Evolutionary conservation across 2,329 filamentous ascomycete species (phyloP).

Genomic region (Penicillium sp.): DNA sequence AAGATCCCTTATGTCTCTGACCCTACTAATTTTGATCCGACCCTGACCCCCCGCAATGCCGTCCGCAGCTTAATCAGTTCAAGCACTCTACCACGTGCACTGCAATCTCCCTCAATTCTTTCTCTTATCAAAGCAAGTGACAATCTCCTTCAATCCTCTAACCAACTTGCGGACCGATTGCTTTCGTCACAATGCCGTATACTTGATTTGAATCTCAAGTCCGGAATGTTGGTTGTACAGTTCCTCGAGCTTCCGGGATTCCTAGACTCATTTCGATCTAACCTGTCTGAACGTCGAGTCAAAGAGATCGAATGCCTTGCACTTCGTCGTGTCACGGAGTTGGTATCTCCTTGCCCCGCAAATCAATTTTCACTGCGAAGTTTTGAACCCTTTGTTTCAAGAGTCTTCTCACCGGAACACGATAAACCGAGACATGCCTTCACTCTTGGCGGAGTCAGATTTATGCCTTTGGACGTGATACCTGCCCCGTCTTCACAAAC

Average conservation of each 20-base stretch:
- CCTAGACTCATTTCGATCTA: slow-evolving; percentile 14
- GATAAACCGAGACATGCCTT: slow-evolving; percentile 44
- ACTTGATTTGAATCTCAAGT: slow-evolving; percentile 34
- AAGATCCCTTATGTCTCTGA: slow-evolving; percentile 81
- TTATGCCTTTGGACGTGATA: slow-evolving; percentile 42
- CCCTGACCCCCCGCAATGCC: slow-evolving; percentile 79
- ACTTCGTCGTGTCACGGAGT: slow-evolving; percentile 53
- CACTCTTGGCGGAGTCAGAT: slow-evolving; percentile 54
- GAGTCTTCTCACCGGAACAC: slow-evolving; percentile 41
- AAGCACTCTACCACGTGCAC: slow-evolving; percentile 67
- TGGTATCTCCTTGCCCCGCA: slow-evolving; percentile 52
- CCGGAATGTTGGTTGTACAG: slow-evolving; percentile 39
- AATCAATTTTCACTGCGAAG: slow-evolving; percentile 49
- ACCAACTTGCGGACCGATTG: slow-evolving; percentile 59
- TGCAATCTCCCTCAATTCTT: slow-evolving; percentile 69
- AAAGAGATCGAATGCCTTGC: slow-evolving; percentile 46
- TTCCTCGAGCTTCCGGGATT: slow-evolving; percentile 27
- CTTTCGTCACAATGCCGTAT: slow-evolving; percentile 45
- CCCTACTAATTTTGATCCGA: slow-evolving; percentile 76
- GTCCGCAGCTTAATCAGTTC: slow-evolving; percentile 68
- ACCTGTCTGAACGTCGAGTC: slow-evolving; percentile 10
- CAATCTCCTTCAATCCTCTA: slow-evolving; percentile 48
- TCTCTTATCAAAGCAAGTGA: slow-evolving; percentile 61
- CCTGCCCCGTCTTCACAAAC: neutral
- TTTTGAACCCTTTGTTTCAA: slow-evolving; percentile 45